A percentile compares a stretch with the other conserved stretches of the same genome.
phyloP scores from a whole-genome alignment of 768 basidiomycete species.

The Rhizopogon sp. region DNA sequence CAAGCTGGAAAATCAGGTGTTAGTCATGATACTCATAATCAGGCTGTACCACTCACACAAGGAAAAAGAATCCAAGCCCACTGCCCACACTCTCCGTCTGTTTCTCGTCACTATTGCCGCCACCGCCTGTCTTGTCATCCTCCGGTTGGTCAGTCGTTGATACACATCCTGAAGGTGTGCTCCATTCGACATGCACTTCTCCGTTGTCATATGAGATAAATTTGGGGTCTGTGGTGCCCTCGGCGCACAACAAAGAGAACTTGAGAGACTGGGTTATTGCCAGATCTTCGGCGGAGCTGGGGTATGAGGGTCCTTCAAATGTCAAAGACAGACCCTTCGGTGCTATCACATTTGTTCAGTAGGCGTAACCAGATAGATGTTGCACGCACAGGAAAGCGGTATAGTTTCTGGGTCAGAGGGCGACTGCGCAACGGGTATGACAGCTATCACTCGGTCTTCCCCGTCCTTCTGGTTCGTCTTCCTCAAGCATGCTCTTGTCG shows the following conservation, averaged over 20 bases:
- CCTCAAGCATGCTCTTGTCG: conserved; percentile 72
- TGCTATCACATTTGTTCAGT: conserved; percentile 32
- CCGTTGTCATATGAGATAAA: conserved; percentile 60
- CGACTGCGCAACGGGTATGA: conserved; percentile 66
- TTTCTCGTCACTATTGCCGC: conserved; percentile 16
- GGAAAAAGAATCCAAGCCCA: conserved; percentile 86
- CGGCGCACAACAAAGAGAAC: conserved; percentile 56
- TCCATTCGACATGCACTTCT: conserved; percentile 57
- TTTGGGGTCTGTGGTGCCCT: conserved; percentile 37
- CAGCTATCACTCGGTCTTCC: conserved; percentile 59
- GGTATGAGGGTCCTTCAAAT: conserved; percentile 60
- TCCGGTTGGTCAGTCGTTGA: conserved; percentile 17
- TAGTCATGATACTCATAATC: not conserved
- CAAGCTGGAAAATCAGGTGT: conserved; percentile 33
- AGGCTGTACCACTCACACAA: conserved; percentile 51
- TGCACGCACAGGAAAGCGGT: conserved; percentile 33
- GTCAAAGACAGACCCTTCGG: conserved; percentile 49
- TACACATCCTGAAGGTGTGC: conserved; percentile 52
- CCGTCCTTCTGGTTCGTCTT: conserved; percentile 56
- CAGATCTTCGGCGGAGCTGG: conserved; percentile 36
- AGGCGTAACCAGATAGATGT: conserved; percentile 8
- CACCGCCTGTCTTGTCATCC: conserved; percentile 12
- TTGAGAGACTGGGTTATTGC: conserved; percentile 51
- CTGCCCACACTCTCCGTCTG: conserved; percentile 50
- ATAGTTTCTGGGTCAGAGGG: conserved; percentile 22